These are phyloP conservation scores for Cucurbita pepo DNA, from an alignment of 306 rosid genomes.

Conservation along the genomic window DNA sequence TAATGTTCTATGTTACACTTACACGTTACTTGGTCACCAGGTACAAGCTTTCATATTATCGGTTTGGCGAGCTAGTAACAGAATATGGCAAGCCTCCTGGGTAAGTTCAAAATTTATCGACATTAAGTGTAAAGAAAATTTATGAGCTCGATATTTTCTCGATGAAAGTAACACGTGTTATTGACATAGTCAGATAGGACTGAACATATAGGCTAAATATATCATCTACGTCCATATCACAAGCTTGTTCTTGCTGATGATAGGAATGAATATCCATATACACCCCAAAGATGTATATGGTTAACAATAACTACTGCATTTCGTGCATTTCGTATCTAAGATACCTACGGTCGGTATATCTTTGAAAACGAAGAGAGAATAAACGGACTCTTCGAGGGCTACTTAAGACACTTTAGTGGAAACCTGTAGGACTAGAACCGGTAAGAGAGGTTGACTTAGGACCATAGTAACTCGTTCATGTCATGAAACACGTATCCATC, in stretches of 20 bases:
- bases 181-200: not conserved
- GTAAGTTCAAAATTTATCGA: slow-evolving; percentile 27
- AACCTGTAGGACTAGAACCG: not conserved
- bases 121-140: not conserved
- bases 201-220: not conserved
- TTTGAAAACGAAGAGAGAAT: too few relatives aligned
- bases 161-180: not conserved
- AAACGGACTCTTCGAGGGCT: too few relatives aligned
- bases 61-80: slow-evolving; percentile 92
- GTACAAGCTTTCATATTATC: slow-evolving; percentile 90
- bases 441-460: not conserved
- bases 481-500: not conserved
- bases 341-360: too few relatives aligned
- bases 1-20: not conserved
- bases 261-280: not conserved
- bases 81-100: slow-evolving; percentile 98
- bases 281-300: not conserved
- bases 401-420: too few relatives aligned
- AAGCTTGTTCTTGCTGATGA: not conserved
- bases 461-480: not conserved
- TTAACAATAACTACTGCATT: not conserved
- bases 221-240: not conserved
- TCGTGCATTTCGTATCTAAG: not conserved
- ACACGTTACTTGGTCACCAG: slow-evolving; percentile 21
- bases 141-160: not conserved